A percentile compares a stretch with the other conserved stretches of the same genome.
phyloP scores from a whole-genome alignment of 805 yeast genomes.

The Metschnikowia bowlesiae region DNA sequence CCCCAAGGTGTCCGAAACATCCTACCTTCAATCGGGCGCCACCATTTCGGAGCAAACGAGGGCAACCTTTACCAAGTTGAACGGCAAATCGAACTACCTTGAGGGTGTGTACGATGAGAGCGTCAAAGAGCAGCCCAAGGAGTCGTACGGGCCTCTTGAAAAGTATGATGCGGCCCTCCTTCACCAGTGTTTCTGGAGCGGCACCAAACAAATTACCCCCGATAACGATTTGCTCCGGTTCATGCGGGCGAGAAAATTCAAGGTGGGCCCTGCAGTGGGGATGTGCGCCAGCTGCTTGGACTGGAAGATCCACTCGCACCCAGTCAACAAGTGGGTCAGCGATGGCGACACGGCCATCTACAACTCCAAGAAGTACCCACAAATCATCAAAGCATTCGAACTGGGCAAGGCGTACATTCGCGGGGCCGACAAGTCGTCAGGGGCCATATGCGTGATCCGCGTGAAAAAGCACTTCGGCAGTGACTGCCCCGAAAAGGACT shows the following conservation, averaged over 20 bases:
- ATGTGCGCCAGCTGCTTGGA: conserved; percentile 15
- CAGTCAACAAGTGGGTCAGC: conserved; percentile 21
- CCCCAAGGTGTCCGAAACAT: conserved; percentile 10
- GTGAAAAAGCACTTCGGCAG: conserved; percentile 21
- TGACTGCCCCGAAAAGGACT: conserved; percentile 22
- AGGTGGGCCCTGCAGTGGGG: conserved; percentile 9
- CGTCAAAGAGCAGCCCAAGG: conserved; percentile 7
- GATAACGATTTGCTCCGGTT: conserved; percentile 17
- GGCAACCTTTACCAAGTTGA: conserved; percentile 7
- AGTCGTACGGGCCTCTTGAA: conserved; percentile 6
- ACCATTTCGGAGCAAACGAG: conserved; percentile 10
- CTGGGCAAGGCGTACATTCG: conserved; percentile 16
- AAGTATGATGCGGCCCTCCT: conserved; percentile 11
- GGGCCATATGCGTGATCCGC: conserved; percentile 16
- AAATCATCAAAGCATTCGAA: conserved; percentile 14
- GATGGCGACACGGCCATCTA: conserved; percentile 14
- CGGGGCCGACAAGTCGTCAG: conserved; percentile 15
- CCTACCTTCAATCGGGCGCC: conserved; percentile 9
- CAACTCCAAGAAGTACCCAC: conserved; percentile 12
- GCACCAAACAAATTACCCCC: conserved; percentile 15
- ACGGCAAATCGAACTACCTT: conserved; percentile 9
- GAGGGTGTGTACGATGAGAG: conserved; percentile 10
- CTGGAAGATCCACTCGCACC: conserved; percentile 18
- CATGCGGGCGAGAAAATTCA: conserved; percentile 17
- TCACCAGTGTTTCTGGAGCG: conserved; percentile 14